Conservation (phyloP, 2,329 filamentous ascomycete genomes). For the Nemania sp. region DNA sequence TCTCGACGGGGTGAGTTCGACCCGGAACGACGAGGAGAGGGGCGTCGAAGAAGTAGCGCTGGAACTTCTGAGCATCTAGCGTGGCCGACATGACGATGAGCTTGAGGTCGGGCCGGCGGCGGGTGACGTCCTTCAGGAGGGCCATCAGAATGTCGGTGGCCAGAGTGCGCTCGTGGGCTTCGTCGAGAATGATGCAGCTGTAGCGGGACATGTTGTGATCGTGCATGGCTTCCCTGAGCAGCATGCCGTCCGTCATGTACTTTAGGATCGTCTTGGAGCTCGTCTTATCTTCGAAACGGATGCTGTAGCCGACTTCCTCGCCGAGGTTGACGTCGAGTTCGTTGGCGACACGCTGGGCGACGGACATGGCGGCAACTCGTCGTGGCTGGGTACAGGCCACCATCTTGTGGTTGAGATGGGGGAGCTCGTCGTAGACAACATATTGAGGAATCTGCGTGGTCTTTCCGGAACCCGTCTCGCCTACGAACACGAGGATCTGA, state of each 20-base stretch:
- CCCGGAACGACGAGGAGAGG: constrained; percentile 92
- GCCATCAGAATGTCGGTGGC: constrained; percentile 98
- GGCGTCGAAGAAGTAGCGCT: constrained; percentile 94
- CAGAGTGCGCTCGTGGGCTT: constrained; percentile 96
- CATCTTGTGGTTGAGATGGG: constrained; percentile 82
- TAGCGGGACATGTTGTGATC: constrained; percentile 91
- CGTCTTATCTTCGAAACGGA: constrained; percentile 97
- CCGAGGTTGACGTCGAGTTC: constrained; percentile 94
- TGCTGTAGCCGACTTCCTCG: constrained; percentile 96
- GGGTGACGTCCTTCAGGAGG: constrained; percentile 85
- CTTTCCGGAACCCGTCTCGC: constrained; percentile 98
- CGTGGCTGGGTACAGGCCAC: constrained; percentile 97
- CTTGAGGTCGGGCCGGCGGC: constrained; percentile 85
- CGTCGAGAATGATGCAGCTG: constrained; percentile 97
- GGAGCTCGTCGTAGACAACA: constrained; percentile 94
- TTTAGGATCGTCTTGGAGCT: constrained; percentile 88
- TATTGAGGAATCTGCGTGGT: constrained; percentile 99
- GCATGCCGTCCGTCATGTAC: constrained; percentile 99
- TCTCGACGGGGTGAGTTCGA: constrained; percentile 94
- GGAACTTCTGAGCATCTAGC: constrained; percentile 96
- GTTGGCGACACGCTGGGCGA: constrained; percentile 95
- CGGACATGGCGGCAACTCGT: constrained; percentile 97
- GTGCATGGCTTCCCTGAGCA: constrained; percentile 94
- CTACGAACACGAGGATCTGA: constrained; percentile 97
- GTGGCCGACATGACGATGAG: constrained; percentile 99